A percentile compares a stretch with the other conserved stretches of the same genome.
Evolutionary conservation across 768 basidiomycete genomes (phyloP).

Genomic region (Leccinum subgranulosum): DNA sequence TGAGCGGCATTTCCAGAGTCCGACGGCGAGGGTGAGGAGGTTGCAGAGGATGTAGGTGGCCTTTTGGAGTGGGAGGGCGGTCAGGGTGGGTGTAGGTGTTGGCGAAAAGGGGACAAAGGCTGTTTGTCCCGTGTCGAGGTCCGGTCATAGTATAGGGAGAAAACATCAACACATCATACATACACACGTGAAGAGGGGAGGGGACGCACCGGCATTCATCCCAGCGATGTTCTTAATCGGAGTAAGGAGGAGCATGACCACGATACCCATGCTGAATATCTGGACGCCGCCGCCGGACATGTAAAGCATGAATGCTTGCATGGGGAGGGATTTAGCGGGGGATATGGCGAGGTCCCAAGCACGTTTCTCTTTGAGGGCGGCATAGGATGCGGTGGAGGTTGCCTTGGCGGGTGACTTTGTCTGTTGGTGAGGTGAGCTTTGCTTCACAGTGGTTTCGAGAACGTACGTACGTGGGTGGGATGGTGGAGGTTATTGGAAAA

Average conservation of each 20-base stretch:
- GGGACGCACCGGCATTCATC: conserved; percentile 70
- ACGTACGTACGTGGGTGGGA: conserved; percentile 24
- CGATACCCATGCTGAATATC: conserved; percentile 95
- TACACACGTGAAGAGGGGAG: too few relatives aligned
- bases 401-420: conserved; percentile 39
- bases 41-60: conserved; percentile 70
- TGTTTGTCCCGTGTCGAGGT: conserved; percentile 19
- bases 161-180: not conserved
- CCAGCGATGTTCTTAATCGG: conserved; percentile 82
- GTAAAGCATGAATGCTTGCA: conserved; percentile 99
- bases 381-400: conserved; percentile 47
- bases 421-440: conserved; percentile 29
- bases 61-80: conserved; percentile 67
- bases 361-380: conserved; percentile 68
- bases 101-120: conserved; percentile 73
- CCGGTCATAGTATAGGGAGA: not conserved
- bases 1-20: conserved; percentile 88
- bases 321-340: conserved; percentile 88
- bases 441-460: not conserved
- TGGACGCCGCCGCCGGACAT: conserved; percentile 97
- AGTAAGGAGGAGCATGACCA: conserved; percentile 84
- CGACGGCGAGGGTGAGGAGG: conserved; percentile 73
- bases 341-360: conserved; percentile 84
- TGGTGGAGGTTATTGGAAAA: conserved; percentile 47
- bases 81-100: conserved; percentile 37